phyloP scores from a whole-genome alignment of 2,329 filamentous ascomycete species.

The Diaporthe sp. region DNA sequence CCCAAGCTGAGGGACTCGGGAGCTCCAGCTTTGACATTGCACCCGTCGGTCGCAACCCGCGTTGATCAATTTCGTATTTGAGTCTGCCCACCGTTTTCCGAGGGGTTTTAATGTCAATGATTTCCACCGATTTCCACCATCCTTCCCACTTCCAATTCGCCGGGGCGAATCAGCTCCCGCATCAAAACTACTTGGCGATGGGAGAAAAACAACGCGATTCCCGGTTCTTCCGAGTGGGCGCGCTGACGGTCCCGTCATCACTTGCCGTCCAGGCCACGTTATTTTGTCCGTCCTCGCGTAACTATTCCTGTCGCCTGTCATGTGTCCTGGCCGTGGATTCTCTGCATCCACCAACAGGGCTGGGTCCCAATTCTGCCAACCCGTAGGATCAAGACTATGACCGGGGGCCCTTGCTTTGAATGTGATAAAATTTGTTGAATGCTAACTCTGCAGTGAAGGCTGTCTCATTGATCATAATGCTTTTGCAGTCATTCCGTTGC shows the following conservation, averaged over 20 bases:
- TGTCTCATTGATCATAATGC: too few relatives aligned
- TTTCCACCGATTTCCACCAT: slow-evolving; percentile 26
- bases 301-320: background rate
- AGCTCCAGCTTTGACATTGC: background rate
- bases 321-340: background rate
- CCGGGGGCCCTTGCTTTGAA: too few relatives aligned
- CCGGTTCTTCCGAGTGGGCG: slow-evolving; percentile 4
- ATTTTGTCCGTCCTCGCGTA: background rate
- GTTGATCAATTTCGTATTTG: slow-evolving; percentile 27
- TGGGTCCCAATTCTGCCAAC: background rate
- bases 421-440: background rate
- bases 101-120: slow-evolving; percentile 6
- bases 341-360: background rate
- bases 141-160: slow-evolving; percentile 18
- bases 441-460: background rate
- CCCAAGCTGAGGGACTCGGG: background rate
- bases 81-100: slow-evolving; percentile 19
- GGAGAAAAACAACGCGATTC: slow-evolving; percentile 3
- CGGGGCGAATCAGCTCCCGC: background rate
- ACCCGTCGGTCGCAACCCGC: background rate
- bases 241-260: background rate
- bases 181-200: background rate
- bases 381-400: background rate
- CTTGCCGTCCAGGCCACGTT: background rate
- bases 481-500: too few relatives aligned